These are phyloP conservation scores for Pulveroboletus sp. DNA, from an alignment of 768 basidiomycete species.

Conservation along the genomic window DNA sequence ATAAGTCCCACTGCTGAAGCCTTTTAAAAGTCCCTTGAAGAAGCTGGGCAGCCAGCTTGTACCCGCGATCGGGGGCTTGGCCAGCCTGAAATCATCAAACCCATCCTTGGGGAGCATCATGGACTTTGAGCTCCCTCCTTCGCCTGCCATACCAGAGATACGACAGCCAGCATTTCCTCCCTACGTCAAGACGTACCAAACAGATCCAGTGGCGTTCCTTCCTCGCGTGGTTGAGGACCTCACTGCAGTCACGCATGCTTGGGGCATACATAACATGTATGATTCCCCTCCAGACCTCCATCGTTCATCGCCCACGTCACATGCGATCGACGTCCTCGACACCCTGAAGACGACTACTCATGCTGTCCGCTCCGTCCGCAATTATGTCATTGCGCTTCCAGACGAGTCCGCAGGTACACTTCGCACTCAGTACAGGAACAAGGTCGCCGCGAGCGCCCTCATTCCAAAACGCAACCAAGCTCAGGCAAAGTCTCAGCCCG, in stretches of 20 bases:
- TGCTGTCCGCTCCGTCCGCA: slow-evolving; percentile 76
- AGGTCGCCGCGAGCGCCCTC: slow-evolving; percentile 33
- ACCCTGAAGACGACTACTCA: slow-evolving; percentile 75
- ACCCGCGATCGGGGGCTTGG: slow-evolving; percentile 67
- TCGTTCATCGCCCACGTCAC: slow-evolving; percentile 7
- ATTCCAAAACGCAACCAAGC: slow-evolving; percentile 33
- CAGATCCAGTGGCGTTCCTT: slow-evolving; percentile 72
- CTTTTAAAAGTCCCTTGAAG: slow-evolving; percentile 35
- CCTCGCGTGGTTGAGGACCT: slow-evolving; percentile 78
- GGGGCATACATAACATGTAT: slow-evolving; percentile 43
- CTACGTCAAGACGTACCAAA: slow-evolving; percentile 60
- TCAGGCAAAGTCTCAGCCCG: slow-evolving; percentile 36
- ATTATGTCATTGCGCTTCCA: slow-evolving; percentile 78
- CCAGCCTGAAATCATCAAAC: slow-evolving; percentile 37
- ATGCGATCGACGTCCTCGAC: slow-evolving; percentile 55
- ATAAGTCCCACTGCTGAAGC: slow-evolving; percentile 4
- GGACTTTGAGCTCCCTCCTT: slow-evolving; percentile 65
- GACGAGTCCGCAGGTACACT: slow-evolving; percentile 61
- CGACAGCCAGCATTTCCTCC: slow-evolving; percentile 45
- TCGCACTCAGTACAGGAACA: slow-evolving; percentile 55
- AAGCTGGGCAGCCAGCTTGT: slow-evolving; percentile 61
- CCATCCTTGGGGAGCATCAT: slow-evolving; percentile 39
- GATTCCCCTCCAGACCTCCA: slow-evolving; percentile 13
- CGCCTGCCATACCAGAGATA: slow-evolving; percentile 51
- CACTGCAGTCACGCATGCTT: slow-evolving; percentile 53